Conservation (phyloP, 1,139 yeast species). For the Ogataea hybrid region DNA sequence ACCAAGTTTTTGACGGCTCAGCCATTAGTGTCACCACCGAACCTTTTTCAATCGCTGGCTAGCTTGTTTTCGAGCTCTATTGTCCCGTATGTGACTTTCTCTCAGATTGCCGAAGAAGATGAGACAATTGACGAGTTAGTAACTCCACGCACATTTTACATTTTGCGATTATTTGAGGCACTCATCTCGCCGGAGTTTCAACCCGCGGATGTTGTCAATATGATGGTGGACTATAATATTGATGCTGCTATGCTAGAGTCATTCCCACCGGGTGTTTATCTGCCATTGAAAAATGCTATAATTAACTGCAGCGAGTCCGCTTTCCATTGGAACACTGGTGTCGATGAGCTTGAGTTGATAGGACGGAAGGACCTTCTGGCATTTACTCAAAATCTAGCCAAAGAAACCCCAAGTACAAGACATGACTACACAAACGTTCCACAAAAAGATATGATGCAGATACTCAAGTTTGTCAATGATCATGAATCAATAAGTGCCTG, state of each 20-base stretch:
- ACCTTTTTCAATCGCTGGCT: constrained; percentile 50
- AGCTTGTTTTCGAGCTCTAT: constrained; percentile 46
- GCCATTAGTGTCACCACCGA: constrained; percentile 51
- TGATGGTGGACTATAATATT: constrained; percentile 57
- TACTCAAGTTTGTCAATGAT: constrained; percentile 46
- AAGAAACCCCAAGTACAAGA: constrained; percentile 7
- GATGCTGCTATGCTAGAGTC: constrained; percentile 57
- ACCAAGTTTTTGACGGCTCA: constrained; percentile 42
- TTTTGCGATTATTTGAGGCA: constrained; percentile 60
- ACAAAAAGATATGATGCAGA: constrained; percentile 43
- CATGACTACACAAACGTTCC: constrained; percentile 3
- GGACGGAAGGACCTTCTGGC: constrained; percentile 64
- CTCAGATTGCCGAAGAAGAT: constrained; percentile 65
- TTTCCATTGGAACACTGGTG: constrained; percentile 41
- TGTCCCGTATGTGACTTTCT: constrained; percentile 60
- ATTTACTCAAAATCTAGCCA: constrained; percentile 13
- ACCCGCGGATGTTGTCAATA: constrained; percentile 52
- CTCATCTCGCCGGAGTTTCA: constrained; percentile 54
- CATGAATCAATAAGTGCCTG: constrained; percentile 53
- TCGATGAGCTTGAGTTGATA: constrained; percentile 54
- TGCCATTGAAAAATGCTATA: constrained; percentile 64
- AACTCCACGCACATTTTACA: constrained; percentile 62
- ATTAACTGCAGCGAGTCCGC: constrained; percentile 54
- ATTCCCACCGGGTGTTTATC: constrained; percentile 67
- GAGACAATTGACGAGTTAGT: constrained; percentile 55